Base-by-base conservation (phyloP, 169 alveolate species). In the Plasmodium vinckei region DNA sequence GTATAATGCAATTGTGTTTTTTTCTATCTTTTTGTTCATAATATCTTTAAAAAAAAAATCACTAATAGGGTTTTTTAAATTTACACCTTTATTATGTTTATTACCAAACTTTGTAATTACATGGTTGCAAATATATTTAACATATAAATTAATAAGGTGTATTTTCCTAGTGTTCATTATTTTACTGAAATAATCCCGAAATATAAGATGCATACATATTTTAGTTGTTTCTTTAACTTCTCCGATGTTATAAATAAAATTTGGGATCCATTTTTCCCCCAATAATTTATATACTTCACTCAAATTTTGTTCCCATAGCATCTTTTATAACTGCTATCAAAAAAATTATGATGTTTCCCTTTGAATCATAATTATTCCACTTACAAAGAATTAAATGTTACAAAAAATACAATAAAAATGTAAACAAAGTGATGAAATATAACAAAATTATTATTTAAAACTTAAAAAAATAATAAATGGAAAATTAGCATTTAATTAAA, bases 271-370 rank as follows among this genome's bases (percentile, higher is more conserved):
- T 69, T 46, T 17, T 69, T 65, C 51, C 42, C 88, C 77, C 63
- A 75, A 17, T 54, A 53, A 39, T 69, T 47, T 64, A 57, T 61
- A 6, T 57, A 61, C 19, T 42, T 25, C 56, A 67, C 72, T 64
- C 67, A 75, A 75, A 75, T 46, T 33, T 5, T 63, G 51, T 61
- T 75, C 56, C 88, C 88, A 75, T 67, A 49, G 75, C 88, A 63
- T 75, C 75, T 57, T 75, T 65, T 42, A 69, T 63, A 47, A 53
- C 63, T 44, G 17, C 61, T 51, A 51, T 63, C 47, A 65, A 63
- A 75, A 46, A 63, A 63, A 19, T 19, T 59, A 27, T 75, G 63
- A 15, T 10, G 68, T 54, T 49, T 42, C 25, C 63, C 27, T 19
- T 63, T 25, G 42, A 63, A 75, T 57, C 88, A 75, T 75, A 75